Percentiles rank a stretch among this genome's conserved stretches.
Conservation (phyloP, 208 protist genomes). For the Acanthamoeba quina region DNA sequence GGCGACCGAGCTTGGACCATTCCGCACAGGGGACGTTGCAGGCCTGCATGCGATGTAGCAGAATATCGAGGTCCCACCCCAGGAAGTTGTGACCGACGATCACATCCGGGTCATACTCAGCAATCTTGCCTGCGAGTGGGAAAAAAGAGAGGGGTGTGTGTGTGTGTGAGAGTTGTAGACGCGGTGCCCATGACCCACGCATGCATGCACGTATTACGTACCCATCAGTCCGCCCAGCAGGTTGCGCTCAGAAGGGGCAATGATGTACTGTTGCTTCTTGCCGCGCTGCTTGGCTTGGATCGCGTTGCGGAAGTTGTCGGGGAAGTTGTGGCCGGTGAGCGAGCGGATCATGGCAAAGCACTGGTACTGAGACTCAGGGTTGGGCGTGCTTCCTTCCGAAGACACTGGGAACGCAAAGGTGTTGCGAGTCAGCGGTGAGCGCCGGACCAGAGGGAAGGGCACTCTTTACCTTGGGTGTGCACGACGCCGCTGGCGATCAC, state of each 20-base stretch:
- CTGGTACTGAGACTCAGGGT: slow-evolving; percentile 12
- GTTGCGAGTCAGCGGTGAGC: neutral
- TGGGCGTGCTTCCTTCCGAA: neutral
- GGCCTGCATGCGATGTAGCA: slow-evolving; percentile 96
- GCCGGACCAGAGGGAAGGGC: neutral
- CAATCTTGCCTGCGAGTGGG: slow-evolving; percentile 84
- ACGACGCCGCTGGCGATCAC: slow-evolving; percentile 91
- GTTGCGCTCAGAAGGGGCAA: slow-evolving; percentile 2
- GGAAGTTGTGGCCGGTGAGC: slow-evolving; percentile 18
- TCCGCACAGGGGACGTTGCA: slow-evolving; percentile 87
- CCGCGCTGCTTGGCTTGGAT: neutral
- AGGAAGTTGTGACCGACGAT: slow-evolving; percentile 98
- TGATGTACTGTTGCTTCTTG: neutral
- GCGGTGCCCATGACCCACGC: slow-evolving; percentile 54
- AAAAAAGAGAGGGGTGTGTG: slow-evolving; percentile 29
- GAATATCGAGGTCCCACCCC: slow-evolving; percentile 96
- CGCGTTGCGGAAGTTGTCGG: neutral
- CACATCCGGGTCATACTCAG: slow-evolving; percentile 95
- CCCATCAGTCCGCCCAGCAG: slow-evolving; percentile 56
- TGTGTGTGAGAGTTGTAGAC: slow-evolving; percentile 6
- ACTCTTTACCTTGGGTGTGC: slow-evolving; percentile 81
- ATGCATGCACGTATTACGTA: neutral
- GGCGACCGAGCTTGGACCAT: slow-evolving; percentile 93
- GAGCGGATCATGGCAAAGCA: slow-evolving; percentile 60
- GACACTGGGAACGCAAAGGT: slow-evolving; percentile 43